Evolutionary conservation across 306 rosid species (phyloP), one percentile per base, ranked within the genome.

Genomic region (Inga oerstediana): DNA sequence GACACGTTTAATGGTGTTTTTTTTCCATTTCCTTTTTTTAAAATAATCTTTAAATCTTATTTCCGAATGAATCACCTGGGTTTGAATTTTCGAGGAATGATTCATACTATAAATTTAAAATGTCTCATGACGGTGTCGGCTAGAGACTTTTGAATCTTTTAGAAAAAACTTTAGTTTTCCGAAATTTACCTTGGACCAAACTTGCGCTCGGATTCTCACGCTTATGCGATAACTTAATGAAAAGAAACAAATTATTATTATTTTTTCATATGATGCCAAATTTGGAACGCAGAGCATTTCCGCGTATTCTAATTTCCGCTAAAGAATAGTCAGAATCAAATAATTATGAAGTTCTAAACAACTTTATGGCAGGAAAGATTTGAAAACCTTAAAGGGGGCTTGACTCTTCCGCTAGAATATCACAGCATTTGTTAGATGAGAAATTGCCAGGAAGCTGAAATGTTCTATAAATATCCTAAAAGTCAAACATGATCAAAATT

Each of bases 221-320:
- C 44, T 35, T 34, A 66, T 34, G 27, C 10, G 32, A 39, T 17
- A 69, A 14, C 15, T 69, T 17, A 8, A n/a, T n/a, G 10, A 11
- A 3, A 14, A 80, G 44, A 71, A 30, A 10, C 20, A 69, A 32
- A 27, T 27, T 27, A 0, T 27, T 27, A n/a, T 3, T 68, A 66
- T 39, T 51, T 52, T 13, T 71, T 14, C 0, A 10, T 37, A 44
- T 85, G 78, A 77, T 46, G 78, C 78, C 66, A 82, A 73, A 86
- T 24, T 44, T 17, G 56, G 68, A 64, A 37, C 11, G 46, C 80
- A 9, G 2, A 72, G 39, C 37, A 45, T 45, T 44, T 72, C 58
- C n/a, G 6, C 2, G 76, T 48, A 43, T n/a, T 71, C 75, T 71
- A 16, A 49, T 27, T 37, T 48, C 61, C 54, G 46, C 67, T 10